Evolutionary conservation across 2,329 filamentous ascomycete species (phyloP), one percentile per base, ranked within the genome.

Genomic region (Fusarium nisikadoi): DNA sequence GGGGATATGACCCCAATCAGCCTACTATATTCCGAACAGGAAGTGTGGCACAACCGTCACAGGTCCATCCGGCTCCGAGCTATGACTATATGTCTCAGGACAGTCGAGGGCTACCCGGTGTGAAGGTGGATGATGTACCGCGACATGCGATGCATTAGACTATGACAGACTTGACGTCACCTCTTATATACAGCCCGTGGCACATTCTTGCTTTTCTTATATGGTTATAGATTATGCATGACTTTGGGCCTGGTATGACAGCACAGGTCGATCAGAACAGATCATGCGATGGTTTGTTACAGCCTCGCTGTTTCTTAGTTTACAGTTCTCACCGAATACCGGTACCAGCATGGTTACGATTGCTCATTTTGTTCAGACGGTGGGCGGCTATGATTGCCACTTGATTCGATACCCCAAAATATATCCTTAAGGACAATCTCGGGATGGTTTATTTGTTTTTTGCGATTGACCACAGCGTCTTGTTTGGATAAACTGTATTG

Each of bases 51-150:
- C 79, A 79, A 36, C 67, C 58, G 23, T 54, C 76, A 10, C 71
- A 78, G 12, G 79, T 81, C 11, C 76, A 76, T 31, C 71, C 77
- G 23, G 70, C 79, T n/a, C 71, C 79, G 31, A 75, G 79, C 8
- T 84, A 83, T 50, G 79, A 79, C 47, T 82, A 82, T 42, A 63
- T 83, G 43, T 64, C 80, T 1, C 76, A 75, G 27, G 82, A 83
- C 52, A 74, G 72, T 31, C 78, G 81, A 57, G 77, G 75, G 14
- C 62, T 83, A 56, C 68, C 78, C 19, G 75, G 72, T 13, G 73
- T 79, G 31, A 75, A 80, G 62, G 79, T 79, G 29, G 81, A 82
- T 49, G 70, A 73, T 50, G 75, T 73, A 6, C 65, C 75, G 35
- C 77, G 79, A 38, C 76, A 73, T 47, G 60, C 77, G 29, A 75